Evolutionary conservation across 768 basidiomycete genomes (phyloP), one percentile per base, ranked within the genome.

Genomic region (Psilocybe cubensis): DNA sequence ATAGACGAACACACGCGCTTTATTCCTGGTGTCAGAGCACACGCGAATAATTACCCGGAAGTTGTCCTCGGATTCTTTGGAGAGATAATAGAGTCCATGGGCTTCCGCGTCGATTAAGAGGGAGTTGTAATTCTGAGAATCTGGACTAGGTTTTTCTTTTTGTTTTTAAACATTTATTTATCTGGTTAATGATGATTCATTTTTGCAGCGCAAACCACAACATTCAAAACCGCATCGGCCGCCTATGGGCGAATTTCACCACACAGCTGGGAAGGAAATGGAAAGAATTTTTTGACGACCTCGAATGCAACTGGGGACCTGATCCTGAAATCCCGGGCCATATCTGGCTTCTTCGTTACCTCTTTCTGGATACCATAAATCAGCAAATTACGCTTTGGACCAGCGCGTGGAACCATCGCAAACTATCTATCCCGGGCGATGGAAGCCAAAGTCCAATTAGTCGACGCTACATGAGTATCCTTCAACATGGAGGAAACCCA

Each of bases 271-370:
- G 44, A 4, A 3, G 0, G 3, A 47, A 46, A 25, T 55, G 54
- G 54, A 46, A 38, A n/a, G 3, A 1, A 10, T 55, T 55, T 24
- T 55, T 55, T 17, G 6, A 20, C 23, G 20, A 46, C 10, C 31
- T 55, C 18, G 54, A 55, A 42, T 35, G 53, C 3, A 40, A 64
- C 11, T 44, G 69, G 31, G 58, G 66, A 0, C 67, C 80, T 0
- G 56, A 76, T 40, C 54, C 51, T 2, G 49, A 67, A 17, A 33
- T 58, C 7, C 33, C 63, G 6, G 59, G 52, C 11, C 76, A 79
- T 54, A 73, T 77, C 38, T 81, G 78, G 76, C 65, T 79, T 3
- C 60, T 77, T 1, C 76, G 76, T 42, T 56, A 69, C 38, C 66
- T 79, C 0, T 80, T 80, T 53, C 68, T 79, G 1, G 8, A 41